A percentile compares a stretch with the other conserved stretches of the same genome.
These are phyloP conservation scores for Mallotus nudiflorus DNA, from an alignment of 345 rosid species.

Conservation along the genomic window DNA sequence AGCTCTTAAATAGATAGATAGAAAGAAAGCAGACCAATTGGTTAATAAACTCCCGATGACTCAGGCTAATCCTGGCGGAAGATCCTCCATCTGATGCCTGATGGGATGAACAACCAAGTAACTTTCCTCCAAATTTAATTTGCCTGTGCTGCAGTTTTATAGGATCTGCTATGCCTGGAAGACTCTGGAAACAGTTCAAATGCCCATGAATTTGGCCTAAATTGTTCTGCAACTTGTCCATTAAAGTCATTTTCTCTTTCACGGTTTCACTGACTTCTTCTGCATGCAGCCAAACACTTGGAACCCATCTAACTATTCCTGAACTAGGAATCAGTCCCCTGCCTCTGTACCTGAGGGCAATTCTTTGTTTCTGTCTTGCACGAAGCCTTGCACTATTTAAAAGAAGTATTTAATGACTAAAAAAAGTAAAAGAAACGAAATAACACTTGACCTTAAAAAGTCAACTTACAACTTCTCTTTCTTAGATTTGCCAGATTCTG, in stretches of 20 bases:
- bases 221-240: background rate
- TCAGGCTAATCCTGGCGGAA: background rate
- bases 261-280: background rate
- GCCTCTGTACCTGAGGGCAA: slow-evolving; percentile 6
- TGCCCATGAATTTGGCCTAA: background rate
- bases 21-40: background rate
- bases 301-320: background rate
- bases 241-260: background rate
- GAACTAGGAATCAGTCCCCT: slow-evolving; percentile 4
- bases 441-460: background rate
- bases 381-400: slow-evolving; percentile 17
- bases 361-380: slow-evolving; percentile 10
- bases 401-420: background rate
- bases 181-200: too few relatives aligned
- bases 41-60: background rate
- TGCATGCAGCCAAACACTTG: background rate
- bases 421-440: background rate
- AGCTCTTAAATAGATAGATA: too few relatives aligned
- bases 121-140: background rate
- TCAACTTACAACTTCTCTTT: slow-evolving; percentile 15
- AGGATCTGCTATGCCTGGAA: background rate
- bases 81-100: slow-evolving; percentile 3
- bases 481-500: background rate
- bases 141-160: slow-evolving; percentile 9
- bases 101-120: background rate